Conservation (phyloP, 495 filamentous ascomycete genomes). For the Choiromyces venosus region DNA sequence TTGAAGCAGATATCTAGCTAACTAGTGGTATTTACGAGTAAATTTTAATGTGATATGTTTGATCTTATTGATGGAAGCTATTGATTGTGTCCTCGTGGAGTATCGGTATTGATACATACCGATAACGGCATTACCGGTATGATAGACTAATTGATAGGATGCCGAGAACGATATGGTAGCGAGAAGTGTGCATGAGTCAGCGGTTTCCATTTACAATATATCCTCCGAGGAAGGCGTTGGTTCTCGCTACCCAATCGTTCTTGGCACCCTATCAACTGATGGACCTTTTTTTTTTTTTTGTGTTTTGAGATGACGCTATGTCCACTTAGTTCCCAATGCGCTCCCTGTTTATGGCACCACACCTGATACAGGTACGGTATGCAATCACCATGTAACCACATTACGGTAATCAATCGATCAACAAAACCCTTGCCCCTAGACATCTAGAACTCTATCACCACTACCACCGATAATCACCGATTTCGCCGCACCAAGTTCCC, state of each 20-base stretch:
- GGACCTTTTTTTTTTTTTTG: no score
- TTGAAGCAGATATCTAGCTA: neutral
- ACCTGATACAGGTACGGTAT: no score
- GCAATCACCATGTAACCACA: neutral
- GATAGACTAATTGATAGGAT: no score
- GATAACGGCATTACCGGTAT: no score
- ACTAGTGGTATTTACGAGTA: neutral
- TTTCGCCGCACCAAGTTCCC: neutral
- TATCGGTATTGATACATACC: neutral
- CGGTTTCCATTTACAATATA: no score
- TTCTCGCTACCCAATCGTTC: no score
- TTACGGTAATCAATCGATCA: neutral
- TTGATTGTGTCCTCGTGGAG: neutral
- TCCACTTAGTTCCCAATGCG: neutral
- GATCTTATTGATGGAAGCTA: neutral
- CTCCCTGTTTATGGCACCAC: neutral
- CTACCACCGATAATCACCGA: neutral
- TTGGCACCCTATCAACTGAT: no score
- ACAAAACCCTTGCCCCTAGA: neutral
- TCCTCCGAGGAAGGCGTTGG: no score
- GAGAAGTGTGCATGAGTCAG: no score
- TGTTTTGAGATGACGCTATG: neutral
- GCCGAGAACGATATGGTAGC: no score
- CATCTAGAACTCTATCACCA: neutral
- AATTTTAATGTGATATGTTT: neutral